Evolutionary conservation across 371 early-diverging fungal species (phyloP), one percentile per base, ranked within the genome.

Genomic region (Zychaea mexicana): DNA sequence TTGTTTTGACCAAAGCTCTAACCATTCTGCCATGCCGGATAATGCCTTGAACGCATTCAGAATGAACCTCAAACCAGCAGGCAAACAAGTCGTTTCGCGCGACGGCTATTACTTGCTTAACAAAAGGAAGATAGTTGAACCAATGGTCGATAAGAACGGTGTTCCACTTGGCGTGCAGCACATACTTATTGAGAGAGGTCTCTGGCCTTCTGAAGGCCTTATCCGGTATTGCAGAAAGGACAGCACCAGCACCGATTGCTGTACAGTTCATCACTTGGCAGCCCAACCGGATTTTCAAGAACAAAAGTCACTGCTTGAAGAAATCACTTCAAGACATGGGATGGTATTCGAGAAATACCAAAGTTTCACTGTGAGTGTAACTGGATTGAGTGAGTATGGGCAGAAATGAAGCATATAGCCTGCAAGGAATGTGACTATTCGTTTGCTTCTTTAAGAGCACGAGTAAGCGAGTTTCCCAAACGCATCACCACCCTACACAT

Each of bases 281-380:
- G 42, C 31, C 6, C 59, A 65, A 30, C 59, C 62, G n/a, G 70
- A 65, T 28, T 69, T 69, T 52, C 0, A 36, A 6, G 46, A n/a
- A 17, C 70, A 65, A 47, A 33, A 59, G 5, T 30, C 42, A 52
- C 61, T 46, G 0, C 1, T 65, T 7, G 57, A 62, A 15, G 62
- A 69, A 46, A n/a, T 52, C 13, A 45, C 58, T 1, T 52, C 56
- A 19, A 30, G 31, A 4, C 27, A 52, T 3, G 55, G 60, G 8
- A 56, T 65, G 46, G 53, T 62, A 1, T 47, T 56, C 27, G 42
- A 53, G 6, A 31, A 52, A 22, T 62, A 65, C 60, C 52, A 21
- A 70, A 65, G 47, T 69, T 47, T 42, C 59, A 61, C 33, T 65
- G 65, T 36, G 62, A 65, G 38, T 57, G 38, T 24, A 69, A 69